Evolutionary conservation across 371 early-diverging fungal species (phyloP).

Genomic region (Capillidium heterosporum): DNA sequence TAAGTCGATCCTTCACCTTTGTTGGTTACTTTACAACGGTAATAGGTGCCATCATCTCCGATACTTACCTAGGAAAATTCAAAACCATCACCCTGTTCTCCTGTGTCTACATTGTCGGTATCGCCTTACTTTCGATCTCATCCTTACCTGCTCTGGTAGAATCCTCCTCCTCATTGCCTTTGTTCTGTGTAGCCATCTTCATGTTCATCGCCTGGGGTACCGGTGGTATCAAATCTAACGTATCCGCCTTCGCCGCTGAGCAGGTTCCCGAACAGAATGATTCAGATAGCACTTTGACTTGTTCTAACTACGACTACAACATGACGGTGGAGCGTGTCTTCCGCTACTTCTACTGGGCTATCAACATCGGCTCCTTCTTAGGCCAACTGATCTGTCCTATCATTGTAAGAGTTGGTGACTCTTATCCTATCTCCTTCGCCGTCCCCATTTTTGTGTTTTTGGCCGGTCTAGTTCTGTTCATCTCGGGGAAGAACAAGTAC

Average conservation of each 20-base stretch:
- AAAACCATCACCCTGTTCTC: not conserved
- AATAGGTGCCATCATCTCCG: conserved; percentile 48
- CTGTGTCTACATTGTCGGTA: not conserved
- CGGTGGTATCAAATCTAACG: conserved; percentile 74
- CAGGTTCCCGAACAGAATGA: conserved; percentile 22
- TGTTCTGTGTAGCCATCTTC: conserved; percentile 37
- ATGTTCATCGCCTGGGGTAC: conserved; percentile 66
- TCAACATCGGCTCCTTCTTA: conserved; percentile 45
- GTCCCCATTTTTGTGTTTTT: conserved; percentile 51
- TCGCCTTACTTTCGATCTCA: not conserved
- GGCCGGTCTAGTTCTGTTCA: conserved; percentile 30
- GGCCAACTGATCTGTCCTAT: conserved; percentile 13
- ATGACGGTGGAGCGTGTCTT: conserved; percentile 34
- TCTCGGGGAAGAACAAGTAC: conserved; percentile 34
- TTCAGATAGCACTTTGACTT: not conserved
- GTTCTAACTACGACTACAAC: conserved; percentile 13
- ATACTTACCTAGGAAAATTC: not conserved
- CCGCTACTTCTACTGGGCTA: conserved; percentile 62
- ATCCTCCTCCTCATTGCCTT: conserved; percentile 31
- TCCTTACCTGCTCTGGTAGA: conserved; percentile 19
- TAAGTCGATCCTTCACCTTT: conserved; percentile 58
- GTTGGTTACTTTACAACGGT: conserved; percentile 64
- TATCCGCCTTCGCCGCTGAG: conserved; percentile 52
- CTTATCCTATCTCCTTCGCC: conserved; percentile 27
- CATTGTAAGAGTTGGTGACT: conserved; percentile 14